Percentiles rank a stretch among this genome's conserved stretches.
These are phyloP conservation scores for Chimonanthus salicifolius DNA, from an alignment of 164 flowering plant genomes.

Conservation along the genomic window DNA sequence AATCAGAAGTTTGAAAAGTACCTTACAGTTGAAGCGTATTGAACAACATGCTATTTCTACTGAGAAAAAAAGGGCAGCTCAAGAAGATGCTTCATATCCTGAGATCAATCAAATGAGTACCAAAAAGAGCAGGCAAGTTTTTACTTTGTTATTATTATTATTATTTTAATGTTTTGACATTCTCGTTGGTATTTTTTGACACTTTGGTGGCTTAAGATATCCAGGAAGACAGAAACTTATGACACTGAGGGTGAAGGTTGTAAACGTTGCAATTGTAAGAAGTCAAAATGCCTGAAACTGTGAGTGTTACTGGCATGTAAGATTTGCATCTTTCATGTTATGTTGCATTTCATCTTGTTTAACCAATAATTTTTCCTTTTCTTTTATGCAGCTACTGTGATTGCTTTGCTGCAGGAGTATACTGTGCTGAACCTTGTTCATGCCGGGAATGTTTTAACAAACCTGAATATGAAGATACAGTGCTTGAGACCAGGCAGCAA, in stretches of 20 bases:
- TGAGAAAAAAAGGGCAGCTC: slow-evolving; percentile 20
- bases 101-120: slow-evolving; percentile 41
- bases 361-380: neutral
- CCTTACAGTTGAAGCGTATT: slow-evolving; percentile 13
- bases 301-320: slow-evolving; percentile 26
- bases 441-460: slow-evolving; percentile 73
- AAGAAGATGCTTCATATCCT: slow-evolving; percentile 19
- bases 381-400: slow-evolving; percentile 64
- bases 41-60: slow-evolving; percentile 15
- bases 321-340: neutral
- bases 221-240: slow-evolving; percentile 29
- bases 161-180: neutral
- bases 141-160: neutral
- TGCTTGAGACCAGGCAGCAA: slow-evolving; percentile 47
- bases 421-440: slow-evolving; percentile 67
- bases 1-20: slow-evolving; percentile 9
- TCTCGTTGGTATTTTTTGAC: neutral
- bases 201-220: slow-evolving; percentile 3
- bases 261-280: slow-evolving; percentile 73
- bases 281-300: slow-evolving; percentile 73
- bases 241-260: slow-evolving; percentile 36
- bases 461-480: slow-evolving; percentile 61
- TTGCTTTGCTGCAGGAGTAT: slow-evolving; percentile 81
- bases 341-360: neutral
- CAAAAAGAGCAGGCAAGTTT: slow-evolving; percentile 42